Evolutionary conservation across 345 rosid genomes (phyloP), one percentile per base, ranked within the genome.

Genomic region (Murraya koenigii): DNA sequence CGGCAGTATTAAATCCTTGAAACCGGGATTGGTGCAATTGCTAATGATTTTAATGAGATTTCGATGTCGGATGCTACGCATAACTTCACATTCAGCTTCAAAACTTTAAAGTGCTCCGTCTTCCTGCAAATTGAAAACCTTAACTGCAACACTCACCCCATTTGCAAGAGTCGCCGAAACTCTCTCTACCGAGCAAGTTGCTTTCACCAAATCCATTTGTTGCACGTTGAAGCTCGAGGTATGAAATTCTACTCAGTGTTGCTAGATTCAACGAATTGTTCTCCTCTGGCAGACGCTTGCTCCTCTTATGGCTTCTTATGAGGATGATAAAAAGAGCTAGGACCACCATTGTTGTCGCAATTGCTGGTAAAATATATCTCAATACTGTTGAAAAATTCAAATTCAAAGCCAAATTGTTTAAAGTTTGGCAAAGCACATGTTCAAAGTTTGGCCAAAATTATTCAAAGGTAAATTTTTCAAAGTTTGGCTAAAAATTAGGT

Each of bases 361-460:
- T 33, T 61, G 23, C 20, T 7, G 75, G 80, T 5, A 81, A 23
- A 1, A 81, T 2, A 47, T 71, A 66, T 67, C 32, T 66, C 26
- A 56, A 14, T 26, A n/a, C n/a, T n/a, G n/a, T n/a, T n/a, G n/a
- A n/a, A n/a, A n/a, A n/a, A n/a, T n/a, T n/a, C n/a, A n/a, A n/a
- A n/a, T n/a, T n/a, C n/a, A n/a, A n/a, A n/a, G n/a, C n/a, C n/a
- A n/a, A n/a, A n/a, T n/a, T n/a, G n/a, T n/a, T n/a, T n/a, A n/a
- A n/a, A n/a, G n/a, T n/a, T n/a, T n/a, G n/a, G n/a, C n/a, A n/a
- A n/a, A n/a, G n/a, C n/a, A n/a, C n/a, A n/a, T n/a, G n/a, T n/a
- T n/a, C n/a, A n/a, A n/a, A n/a, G n/a, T n/a, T n/a, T n/a, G n/a
- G n/a, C n/a, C n/a, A n/a, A n/a, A n/a, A n/a, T n/a, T n/a, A n/a